Evolutionary conservation across 257 asterid genomes (phyloP), one percentile per base, ranked within the genome.

Genomic region (Salvia miltiorrhiza): DNA sequence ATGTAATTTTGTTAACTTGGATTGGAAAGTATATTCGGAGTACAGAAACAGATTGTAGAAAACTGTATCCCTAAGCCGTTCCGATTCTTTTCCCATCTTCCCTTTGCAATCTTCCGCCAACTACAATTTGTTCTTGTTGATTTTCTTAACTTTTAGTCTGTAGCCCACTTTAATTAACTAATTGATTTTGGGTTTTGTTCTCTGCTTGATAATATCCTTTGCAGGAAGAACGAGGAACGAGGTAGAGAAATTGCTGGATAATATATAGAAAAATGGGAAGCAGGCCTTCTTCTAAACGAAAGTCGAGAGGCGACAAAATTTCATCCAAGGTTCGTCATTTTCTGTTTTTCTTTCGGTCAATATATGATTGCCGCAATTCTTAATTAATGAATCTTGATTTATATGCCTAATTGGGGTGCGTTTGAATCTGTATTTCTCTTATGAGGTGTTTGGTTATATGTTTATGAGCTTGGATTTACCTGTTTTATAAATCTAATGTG

Each of bases 251-350:
- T 48, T 14, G 21, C 26, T 54, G 39, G 40, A 48, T 24, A 33
- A 23, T 47, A 65, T 12, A 2, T 54, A 20, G 33, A 71, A 67
- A 26, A 68, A 82, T 86, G 88, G 85, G 75, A 21, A 67, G 63
- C 73, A 74, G 59, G 65, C 86, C 60, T 82, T 82, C 86, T 60
- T 85, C 92, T 1, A 86, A 76, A 45, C 24, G 58, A 56, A 89
- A 87, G 81, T 77, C 66, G 75, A 86, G 71, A 79, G 87, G 84
- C 78, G 80, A 86, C 53, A 90, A 82, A 62, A 59, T 75, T 55
- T 81, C 83, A 64, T 83, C 82, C 26, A 58, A 78, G 93, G 95
- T 87, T 65, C 52, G 13, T 73, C 21, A 16, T 7, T 35, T 7
- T 35, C 40, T 26, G 1, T 7, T 8, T 37, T 63, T 24, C 35